Evolutionary conservation across 441 rosid species (phyloP).

Genomic region (Melastoma candidum): DNA sequence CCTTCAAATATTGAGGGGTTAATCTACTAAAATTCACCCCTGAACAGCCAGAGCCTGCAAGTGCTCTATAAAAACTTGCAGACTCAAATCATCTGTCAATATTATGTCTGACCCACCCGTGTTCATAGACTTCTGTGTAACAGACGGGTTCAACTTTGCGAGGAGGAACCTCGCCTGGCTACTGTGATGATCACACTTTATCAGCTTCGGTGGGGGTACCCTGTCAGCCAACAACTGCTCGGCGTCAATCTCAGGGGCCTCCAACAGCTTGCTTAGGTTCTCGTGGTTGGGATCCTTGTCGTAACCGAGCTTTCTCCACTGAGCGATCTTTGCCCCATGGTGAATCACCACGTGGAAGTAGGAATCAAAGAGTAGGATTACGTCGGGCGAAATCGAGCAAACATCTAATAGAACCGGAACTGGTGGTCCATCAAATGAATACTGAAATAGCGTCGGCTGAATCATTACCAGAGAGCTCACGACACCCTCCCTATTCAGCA

Average conservation of each 20-base stretch:
- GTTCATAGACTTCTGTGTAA: constrained; percentile 57
- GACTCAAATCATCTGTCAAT: constrained; percentile 73
- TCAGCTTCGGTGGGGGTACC: constrained; percentile 61
- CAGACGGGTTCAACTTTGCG: constrained; percentile 77
- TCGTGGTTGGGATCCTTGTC: constrained; percentile 73
- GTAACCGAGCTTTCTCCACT: constrained; percentile 79
- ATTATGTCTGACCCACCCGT: constrained; percentile 60
- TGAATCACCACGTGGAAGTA: constrained; percentile 78
- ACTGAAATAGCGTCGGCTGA: constrained; percentile 83
- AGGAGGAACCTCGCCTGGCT: constrained; percentile 93
- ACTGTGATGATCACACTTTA: constrained; percentile 84
- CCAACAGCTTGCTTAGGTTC: constrained; percentile 70
- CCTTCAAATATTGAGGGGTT: too few relatives aligned
- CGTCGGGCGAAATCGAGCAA: constrained; percentile 57
- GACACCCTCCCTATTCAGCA: constrained; percentile 90
- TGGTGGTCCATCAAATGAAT: constrained; percentile 87
- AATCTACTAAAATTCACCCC: constrained; percentile 12
- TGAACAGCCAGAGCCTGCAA: constrained; percentile 73
- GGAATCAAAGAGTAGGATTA: constrained; percentile 85
- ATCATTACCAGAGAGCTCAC: constrained; percentile 81
- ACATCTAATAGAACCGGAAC: constrained; percentile 85
- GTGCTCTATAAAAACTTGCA: constrained; percentile 73
- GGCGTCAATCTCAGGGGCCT: constrained; percentile 73
- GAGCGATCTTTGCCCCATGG: constrained; percentile 79
- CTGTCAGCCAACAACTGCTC: constrained; percentile 56